Conservation (phyloP, 140 eudicot genomes). For the Cichorium intybus region DNA sequence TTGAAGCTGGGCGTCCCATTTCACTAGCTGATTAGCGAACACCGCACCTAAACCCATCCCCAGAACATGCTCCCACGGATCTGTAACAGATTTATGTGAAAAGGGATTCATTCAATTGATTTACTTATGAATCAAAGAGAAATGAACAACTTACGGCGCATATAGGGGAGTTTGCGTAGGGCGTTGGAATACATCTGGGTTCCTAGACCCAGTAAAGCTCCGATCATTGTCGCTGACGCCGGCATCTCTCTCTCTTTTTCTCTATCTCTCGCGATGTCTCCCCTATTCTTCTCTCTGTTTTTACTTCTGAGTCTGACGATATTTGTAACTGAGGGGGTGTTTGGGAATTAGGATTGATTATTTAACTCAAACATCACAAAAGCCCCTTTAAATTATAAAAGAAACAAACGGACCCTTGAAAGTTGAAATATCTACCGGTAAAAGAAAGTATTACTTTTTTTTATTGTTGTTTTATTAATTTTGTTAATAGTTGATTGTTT, state of each 20-base stretch:
- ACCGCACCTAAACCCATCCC: constrained; percentile 95
- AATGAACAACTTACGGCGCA: constrained; percentile 66
- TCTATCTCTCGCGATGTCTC: not conserved
- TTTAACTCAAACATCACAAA: not conserved
- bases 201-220: constrained; percentile 86
- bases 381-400: not conserved
- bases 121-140: not conserved
- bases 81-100: constrained; percentile 24
- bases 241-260: constrained; percentile 43
- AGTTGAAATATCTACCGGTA: no score
- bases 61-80: constrained; percentile 96
- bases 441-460: no score
- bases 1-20: constrained; percentile 83
- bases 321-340: constrained; percentile 7
- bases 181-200: constrained; percentile 98
- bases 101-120: not conserved
- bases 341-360: no score
- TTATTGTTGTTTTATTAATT: no score
- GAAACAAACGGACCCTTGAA: not conserved
- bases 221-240: constrained; percentile 90
- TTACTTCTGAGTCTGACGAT: not conserved
- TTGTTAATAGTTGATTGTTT: no score
- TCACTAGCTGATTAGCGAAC: constrained; percentile 81
- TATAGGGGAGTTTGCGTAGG: constrained; percentile 94
- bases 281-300: not conserved